phyloP scores from a whole-genome alignment of 768 basidiomycete species.

The Naematelia encephala region DNA sequence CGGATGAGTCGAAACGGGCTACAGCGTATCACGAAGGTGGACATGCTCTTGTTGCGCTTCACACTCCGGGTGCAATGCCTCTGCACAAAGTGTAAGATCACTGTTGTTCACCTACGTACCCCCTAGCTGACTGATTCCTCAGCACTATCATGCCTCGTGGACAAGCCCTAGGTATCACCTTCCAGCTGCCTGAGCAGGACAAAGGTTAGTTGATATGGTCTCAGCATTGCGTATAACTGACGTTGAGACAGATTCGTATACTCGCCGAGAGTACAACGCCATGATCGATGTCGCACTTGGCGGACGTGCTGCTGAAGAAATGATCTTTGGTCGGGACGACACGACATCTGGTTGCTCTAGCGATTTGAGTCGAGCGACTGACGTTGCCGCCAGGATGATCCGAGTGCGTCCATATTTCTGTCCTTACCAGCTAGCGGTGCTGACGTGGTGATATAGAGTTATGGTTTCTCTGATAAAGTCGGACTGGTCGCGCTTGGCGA shows the following conservation, averaged over 20 bases:
- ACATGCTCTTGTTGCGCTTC: slow-evolving; percentile 89
- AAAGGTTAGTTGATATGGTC: slow-evolving; percentile 32
- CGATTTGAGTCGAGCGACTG: slow-evolving; percentile 76
- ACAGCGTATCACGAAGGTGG: slow-evolving; percentile 96
- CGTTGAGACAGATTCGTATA: slow-evolving; percentile 44
- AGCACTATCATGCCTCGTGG: slow-evolving; percentile 91
- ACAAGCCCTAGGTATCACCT: slow-evolving; percentile 69
- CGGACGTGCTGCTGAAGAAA: slow-evolving; percentile 89
- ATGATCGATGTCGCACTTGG: slow-evolving; percentile 88
- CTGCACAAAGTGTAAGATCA: slow-evolving; percentile 76
- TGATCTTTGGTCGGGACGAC: slow-evolving; percentile 83
- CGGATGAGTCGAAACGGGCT: slow-evolving; percentile 76
- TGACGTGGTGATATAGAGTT: slow-evolving; percentile 55
- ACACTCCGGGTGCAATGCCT: slow-evolving; percentile 93
- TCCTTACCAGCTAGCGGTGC: slow-evolving; percentile 66
- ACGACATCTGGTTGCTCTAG: slow-evolving; percentile 89
- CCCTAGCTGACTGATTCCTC: slow-evolving; percentile 10
- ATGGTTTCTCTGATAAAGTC: slow-evolving; percentile 52
- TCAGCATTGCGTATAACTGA: slow-evolving; percentile 1
- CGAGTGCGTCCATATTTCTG: slow-evolving; percentile 56
- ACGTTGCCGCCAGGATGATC: slow-evolving; percentile 80
- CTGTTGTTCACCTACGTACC: not conserved
- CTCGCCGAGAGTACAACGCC: slow-evolving; percentile 50
- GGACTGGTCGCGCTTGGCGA: slow-evolving; percentile 76
- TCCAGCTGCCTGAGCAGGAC: slow-evolving; percentile 52